A percentile compares a stretch with the other conserved stretches of the same genome.
Conservation (phyloP, 352 stramenopile genomes). For the Thraustotheca clavata region DNA sequence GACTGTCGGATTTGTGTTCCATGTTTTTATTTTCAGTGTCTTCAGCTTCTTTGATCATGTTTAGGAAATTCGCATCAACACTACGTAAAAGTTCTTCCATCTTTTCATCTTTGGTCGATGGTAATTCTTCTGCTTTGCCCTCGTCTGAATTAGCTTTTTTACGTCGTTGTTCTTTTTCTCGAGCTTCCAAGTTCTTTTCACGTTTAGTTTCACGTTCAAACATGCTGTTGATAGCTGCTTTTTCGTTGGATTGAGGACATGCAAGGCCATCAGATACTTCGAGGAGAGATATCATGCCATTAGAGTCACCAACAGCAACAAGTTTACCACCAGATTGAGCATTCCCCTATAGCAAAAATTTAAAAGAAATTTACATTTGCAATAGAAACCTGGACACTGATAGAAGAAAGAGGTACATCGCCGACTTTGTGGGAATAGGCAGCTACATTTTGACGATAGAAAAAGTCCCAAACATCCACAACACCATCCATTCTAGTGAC, state of each 20-base stretch:
- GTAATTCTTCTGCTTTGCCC: conserved; percentile 51
- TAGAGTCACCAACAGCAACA: conserved; percentile 91
- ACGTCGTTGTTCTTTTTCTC: conserved; percentile 81
- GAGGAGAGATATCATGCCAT: conserved; percentile 94
- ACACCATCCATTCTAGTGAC: conserved; percentile 95
- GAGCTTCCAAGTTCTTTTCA: conserved; percentile 91
- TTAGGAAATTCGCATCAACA: conserved; percentile 91
- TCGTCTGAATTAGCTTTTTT: conserved; percentile 82
- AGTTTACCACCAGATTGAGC: conserved; percentile 85
- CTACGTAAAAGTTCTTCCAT: conserved; percentile 91
- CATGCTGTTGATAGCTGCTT: conserved; percentile 92
- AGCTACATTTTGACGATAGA: conserved; percentile 95
- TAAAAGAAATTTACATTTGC: not conserved
- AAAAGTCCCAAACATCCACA: conserved; percentile 97
- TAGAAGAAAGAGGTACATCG: conserved; percentile 84
- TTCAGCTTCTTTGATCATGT: conserved; percentile 95
- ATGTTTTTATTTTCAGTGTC: conserved; percentile 87
- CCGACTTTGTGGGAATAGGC: conserved; percentile 97
- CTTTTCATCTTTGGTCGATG: conserved; percentile 78
- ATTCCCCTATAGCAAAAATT: conserved; percentile 38
- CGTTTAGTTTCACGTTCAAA: conserved; percentile 96
- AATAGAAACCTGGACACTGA: conserved; percentile 78
- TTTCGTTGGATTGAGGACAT: conserved; percentile 88
- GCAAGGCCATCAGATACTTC: conserved; percentile 92
- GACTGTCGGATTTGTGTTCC: conserved; percentile 47